Evolutionary conservation across 78 protist genomes (phyloP).

Genomic region (Speleostelium caveatum): DNA sequence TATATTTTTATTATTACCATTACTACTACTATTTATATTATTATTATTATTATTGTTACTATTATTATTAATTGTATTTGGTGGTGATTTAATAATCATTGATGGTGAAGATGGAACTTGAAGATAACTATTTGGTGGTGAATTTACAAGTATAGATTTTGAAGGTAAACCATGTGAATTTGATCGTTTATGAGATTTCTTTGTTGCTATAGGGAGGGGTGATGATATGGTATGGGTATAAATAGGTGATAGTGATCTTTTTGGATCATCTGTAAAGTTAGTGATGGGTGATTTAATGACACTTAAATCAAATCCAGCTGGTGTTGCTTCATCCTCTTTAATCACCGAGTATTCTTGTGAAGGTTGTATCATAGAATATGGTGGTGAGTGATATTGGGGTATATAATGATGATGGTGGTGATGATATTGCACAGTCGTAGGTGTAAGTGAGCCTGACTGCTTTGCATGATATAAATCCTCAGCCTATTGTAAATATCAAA

Average conservation of each 20-base stretch:
- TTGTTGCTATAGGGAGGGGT: neutral
- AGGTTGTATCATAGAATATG: neutral
- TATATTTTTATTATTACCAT: neutral
- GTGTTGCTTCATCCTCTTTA: neutral
- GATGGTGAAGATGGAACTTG: conserved; percentile 1
- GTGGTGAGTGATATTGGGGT: neutral
- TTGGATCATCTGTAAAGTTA: neutral
- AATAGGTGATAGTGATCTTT: neutral
- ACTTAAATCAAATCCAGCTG: neutral
- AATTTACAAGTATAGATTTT: neutral
- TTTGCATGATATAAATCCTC: too few species aligned
- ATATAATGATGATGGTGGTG: neutral
- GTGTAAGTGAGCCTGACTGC: too few species aligned
- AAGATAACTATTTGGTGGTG: conserved; percentile 32
- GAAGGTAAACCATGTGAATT: conserved; percentile 62
- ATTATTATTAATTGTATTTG: neutral
- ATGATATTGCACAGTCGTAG: too few species aligned
- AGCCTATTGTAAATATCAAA: too few species aligned
- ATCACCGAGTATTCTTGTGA: neutral
- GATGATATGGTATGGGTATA: too few species aligned
- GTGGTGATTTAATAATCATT: neutral
- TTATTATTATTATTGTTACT: neutral
- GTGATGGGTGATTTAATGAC: too few species aligned
- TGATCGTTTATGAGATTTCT: conserved; percentile 61
- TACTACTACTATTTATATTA: too few species aligned